A percentile compares a stretch with the other conserved stretches of the same genome.
Evolutionary conservation across 148 eudicot genomes (phyloP).

Genomic region (Arbutus unedo): DNA sequence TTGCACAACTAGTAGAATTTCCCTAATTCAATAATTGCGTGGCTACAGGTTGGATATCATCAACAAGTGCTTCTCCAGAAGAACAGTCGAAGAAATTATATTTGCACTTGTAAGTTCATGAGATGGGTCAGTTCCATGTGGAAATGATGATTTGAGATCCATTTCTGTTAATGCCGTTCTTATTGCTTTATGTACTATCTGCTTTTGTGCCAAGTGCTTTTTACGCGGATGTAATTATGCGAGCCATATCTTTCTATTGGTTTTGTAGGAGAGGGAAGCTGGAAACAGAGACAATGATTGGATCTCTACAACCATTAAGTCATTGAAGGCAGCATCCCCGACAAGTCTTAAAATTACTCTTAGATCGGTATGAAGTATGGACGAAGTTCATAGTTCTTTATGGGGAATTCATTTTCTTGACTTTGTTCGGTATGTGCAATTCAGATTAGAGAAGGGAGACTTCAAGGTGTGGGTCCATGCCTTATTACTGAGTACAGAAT

Average conservation of each 20-base stretch:
- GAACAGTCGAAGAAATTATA: conserved; percentile 75
- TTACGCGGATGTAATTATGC: not conserved
- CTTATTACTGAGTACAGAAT: conserved; percentile 80
- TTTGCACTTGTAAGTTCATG: conserved; percentile 64
- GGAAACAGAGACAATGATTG: conserved; percentile 49
- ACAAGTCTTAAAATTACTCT: conserved; percentile 83
- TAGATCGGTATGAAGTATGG: conserved; percentile 51
- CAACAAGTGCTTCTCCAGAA: conserved; percentile 62
- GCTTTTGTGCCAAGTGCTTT: not conserved
- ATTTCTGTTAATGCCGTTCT: not conserved
- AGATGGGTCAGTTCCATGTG: not conserved
- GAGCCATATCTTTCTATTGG: not conserved
- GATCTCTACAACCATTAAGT: conserved; percentile 57
- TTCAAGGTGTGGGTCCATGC: conserved; percentile 82
- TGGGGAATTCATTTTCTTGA: not conserved
- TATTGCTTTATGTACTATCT: not conserved
- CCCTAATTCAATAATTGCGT: conserved; percentile 1
- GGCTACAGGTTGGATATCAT: conserved; percentile 60
- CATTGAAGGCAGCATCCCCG: conserved; percentile 84
- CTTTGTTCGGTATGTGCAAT: conserved; percentile 9
- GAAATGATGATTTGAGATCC: not conserved
- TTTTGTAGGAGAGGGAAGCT: conserved; percentile 59
- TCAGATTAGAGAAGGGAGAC: conserved; percentile 93
- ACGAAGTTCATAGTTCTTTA: not conserved
- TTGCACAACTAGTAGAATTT: not conserved